phyloP scores from a whole-genome alignment of 345 rosid genomes.

The Combretum micranthum region DNA sequence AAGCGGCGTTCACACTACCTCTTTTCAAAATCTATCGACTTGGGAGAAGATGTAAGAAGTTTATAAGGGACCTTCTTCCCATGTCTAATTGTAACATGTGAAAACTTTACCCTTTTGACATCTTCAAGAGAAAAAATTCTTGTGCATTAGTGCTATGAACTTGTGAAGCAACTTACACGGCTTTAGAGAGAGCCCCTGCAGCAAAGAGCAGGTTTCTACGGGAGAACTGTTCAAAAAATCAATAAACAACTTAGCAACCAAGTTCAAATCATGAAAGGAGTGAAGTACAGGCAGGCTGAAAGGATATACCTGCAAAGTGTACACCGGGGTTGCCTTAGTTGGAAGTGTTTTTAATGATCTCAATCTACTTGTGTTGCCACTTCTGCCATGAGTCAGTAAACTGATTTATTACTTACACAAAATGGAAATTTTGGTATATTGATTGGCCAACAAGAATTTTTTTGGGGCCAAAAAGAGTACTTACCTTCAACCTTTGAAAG shows the following conservation, averaged over 20 bases:
- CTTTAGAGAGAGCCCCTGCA: conserved; percentile 67
- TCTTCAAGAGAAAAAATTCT: no score
- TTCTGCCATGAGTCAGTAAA: conserved; percentile 29
- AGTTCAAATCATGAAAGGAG: not conserved
- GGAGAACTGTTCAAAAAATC: conserved; percentile 49
- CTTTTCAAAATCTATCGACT: no score
- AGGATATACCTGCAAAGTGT: conserved; percentile 42
- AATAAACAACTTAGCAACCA: not conserved
- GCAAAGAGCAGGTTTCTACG: conserved; percentile 82
- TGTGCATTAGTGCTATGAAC: no score
- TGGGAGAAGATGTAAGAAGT: no score
- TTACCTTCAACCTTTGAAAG: no score
- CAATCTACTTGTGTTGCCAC: conserved; percentile 59
- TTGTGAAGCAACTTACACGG: not conserved
- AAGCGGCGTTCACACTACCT: no score
- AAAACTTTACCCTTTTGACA: no score
- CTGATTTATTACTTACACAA: conserved; percentile 5
- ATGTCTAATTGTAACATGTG: no score
- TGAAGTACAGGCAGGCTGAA: not conserved
- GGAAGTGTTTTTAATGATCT: conserved; percentile 79
- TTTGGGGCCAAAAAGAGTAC: no score
- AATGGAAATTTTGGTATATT: conserved; percentile 1
- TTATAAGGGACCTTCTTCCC: no score
- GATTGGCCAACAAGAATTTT: not conserved
- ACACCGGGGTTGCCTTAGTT: conserved; percentile 80